Base-by-base conservation (phyloP, 176 grass and related monocot genomes). In the Eleusine coracana region DNA sequence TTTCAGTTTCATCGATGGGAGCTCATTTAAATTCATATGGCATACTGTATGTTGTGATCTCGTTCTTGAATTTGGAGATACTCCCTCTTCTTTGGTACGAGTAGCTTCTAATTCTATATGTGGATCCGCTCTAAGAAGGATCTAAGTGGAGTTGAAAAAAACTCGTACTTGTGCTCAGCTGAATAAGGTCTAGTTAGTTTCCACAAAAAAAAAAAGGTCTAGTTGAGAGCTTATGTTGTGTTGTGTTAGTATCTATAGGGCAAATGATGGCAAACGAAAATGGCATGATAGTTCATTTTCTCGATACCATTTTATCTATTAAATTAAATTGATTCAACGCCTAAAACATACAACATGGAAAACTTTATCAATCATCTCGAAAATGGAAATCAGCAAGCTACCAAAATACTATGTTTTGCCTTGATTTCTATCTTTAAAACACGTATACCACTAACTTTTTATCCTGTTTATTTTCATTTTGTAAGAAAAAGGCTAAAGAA, bases 401-500 rank as follows among this genome's bases (percentile, higher is more conserved):
- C 65, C 48, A 69, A 29, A 58, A 58, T 20, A n/a, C 17, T 13
- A 18, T 4, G 18, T 6, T 5, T 21, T 56, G 17, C 21, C 54
- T 56, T 7, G 18, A 7, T 56, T 56, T 20, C 54, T 46, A 46
- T 46, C 44, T 46, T 11, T 46, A 46, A 12, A 46, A 10, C 54
- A 20, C 21, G 18, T 44, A 41, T 3, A 15, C 48, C 72, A 31
- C 10, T n/a, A 56, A 56, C 61, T 44, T 42, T 83, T 34, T 76
- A 68, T 84, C 71, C 29, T 29, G 10, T 83, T 75, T 5, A 13
- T 65, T 66, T 76, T 62, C n/a, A 52, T 83, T 74, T 65, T 28
- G 2, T 50, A 37, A 74, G 5, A 16, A 46, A 10, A 46, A 44
- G 7, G 11, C 31, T 56, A 42, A 80, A 69, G 7, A 25, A 68